Conservation (phyloP, 768 basidiomycete species). For the Cubamyces lactineus region DNA sequence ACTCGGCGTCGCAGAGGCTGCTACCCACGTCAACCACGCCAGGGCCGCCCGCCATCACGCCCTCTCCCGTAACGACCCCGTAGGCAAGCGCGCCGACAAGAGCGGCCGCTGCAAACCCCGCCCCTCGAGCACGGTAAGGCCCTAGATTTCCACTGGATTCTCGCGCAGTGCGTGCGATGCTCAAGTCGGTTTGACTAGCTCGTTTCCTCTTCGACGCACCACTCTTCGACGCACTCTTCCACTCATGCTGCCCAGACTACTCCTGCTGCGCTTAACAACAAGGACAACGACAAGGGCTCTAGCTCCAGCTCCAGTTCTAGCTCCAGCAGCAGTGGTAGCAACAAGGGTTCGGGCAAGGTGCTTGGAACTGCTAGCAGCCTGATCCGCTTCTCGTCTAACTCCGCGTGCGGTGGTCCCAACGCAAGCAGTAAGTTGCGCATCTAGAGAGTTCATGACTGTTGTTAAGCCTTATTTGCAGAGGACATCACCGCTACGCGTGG, state of each 20-base stretch:
- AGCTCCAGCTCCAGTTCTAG: constrained; percentile 6
- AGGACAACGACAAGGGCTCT: not conserved
- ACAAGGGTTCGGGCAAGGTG: constrained; percentile 1
- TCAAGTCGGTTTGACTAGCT: not conserved
- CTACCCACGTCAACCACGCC: constrained; percentile 43
- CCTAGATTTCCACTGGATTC: too few relatives aligned
- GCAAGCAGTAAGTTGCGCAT: constrained; percentile 47
- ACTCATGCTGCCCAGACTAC: constrained; percentile 13
- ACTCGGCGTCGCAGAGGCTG: constrained; percentile 34
- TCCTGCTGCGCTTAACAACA: constrained; percentile 15
- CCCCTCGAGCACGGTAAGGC: constrained; percentile 1
- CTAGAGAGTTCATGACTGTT: not conserved
- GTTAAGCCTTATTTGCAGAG: constrained; percentile 38
- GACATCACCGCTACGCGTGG: constrained; percentile 53
- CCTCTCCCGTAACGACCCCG: not conserved
- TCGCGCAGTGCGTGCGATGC: not conserved
- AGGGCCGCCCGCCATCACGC: constrained; percentile 25
- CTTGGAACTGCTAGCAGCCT: constrained; percentile 28
- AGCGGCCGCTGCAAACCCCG: constrained; percentile 17
- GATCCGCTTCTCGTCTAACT: constrained; percentile 38
- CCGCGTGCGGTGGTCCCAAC: constrained; percentile 51
- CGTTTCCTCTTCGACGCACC: constrained; percentile 1
- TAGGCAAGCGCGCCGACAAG: constrained; percentile 9
- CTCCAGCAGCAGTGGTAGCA: constrained; percentile 17
- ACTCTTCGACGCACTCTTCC: constrained; percentile 8